Evolutionary conservation across 495 filamentous ascomycete species (phyloP).

Genomic region (Pyrenula massariospora): DNA sequence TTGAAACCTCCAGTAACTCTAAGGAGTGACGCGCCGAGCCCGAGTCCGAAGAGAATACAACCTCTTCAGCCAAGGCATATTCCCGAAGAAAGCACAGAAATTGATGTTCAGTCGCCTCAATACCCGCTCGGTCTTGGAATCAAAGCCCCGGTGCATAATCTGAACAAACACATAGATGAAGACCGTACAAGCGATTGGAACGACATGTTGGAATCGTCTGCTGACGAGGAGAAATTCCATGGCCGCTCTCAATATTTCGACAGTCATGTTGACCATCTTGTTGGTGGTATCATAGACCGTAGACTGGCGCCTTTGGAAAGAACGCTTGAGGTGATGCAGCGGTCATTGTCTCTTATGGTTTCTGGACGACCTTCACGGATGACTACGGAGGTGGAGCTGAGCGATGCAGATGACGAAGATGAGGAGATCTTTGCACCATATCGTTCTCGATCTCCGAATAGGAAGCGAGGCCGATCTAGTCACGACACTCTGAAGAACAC

Average conservation of each 20-base stretch:
- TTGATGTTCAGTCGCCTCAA: conserved; percentile 27
- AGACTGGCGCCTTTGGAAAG: conserved; percentile 69
- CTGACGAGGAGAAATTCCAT: conserved; percentile 70
- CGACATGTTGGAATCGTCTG: conserved; percentile 60
- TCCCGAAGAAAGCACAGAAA: conserved; percentile 28
- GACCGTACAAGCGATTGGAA: conserved; percentile 82
- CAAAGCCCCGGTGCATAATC: conserved; percentile 49
- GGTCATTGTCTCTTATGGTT: conserved; percentile 43
- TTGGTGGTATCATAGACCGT: conserved; percentile 65
- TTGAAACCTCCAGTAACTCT: conserved; percentile 36
- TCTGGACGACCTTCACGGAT: conserved; percentile 36
- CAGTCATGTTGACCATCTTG: conserved; percentile 70
- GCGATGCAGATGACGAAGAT: conserved; percentile 93
- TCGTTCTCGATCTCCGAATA: conserved; percentile 46
- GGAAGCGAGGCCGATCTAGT: conserved; percentile 55
- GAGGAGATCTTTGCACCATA: conserved; percentile 40
- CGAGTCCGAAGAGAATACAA: conserved; percentile 52
- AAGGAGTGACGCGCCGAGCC: conserved; percentile 65
- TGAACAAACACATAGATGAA: conserved; percentile 46
- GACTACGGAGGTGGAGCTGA: conserved; percentile 56
- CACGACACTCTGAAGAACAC: conserved; percentile 72
- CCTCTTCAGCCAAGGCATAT: conserved; percentile 30
- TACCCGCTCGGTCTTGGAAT: conserved; percentile 23
- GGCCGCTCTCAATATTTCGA: conserved; percentile 73
- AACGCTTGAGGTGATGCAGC: conserved; percentile 62